phyloP scores from a whole-genome alignment of 352 stramenopile species.

The Globisporangium cederbergense region DNA sequence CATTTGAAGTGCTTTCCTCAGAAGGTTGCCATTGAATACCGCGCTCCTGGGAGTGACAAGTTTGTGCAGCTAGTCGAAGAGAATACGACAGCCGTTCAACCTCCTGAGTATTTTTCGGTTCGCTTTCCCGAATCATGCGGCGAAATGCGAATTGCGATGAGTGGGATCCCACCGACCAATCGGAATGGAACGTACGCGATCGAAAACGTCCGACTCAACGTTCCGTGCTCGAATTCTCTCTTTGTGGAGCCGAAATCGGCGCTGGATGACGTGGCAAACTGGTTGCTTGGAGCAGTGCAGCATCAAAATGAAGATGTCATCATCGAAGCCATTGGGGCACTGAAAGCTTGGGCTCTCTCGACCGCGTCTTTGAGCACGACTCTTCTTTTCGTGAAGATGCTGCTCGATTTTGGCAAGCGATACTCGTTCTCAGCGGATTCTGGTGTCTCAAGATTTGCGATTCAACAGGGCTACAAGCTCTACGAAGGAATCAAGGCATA shows the following conservation, averaged over 20 bases:
- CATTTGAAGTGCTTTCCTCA: constrained; percentile 64
- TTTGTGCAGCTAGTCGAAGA: constrained; percentile 46
- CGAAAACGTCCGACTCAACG: constrained; percentile 56
- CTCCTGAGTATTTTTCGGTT: constrained; percentile 33
- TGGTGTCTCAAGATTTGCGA: constrained; percentile 31
- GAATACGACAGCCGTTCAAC: constrained; percentile 15
- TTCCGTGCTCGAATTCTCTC: constrained; percentile 47
- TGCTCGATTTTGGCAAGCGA: constrained; percentile 32
- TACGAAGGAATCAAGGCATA: constrained; percentile 46
- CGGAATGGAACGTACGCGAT: constrained; percentile 70
- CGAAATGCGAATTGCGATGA: constrained; percentile 64
- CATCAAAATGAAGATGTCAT: constrained; percentile 48
- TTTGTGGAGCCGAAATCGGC: constrained; percentile 60
- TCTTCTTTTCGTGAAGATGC: constrained; percentile 69
- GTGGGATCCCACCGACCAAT: constrained; percentile 56
- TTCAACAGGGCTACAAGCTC: constrained; percentile 46
- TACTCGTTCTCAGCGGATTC: constrained; percentile 15
- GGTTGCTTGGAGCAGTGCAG: constrained; percentile 50
- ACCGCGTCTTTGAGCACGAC: constrained; percentile 72
- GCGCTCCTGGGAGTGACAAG: constrained; percentile 24
- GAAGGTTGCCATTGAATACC: constrained; percentile 55
- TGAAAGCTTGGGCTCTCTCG: constrained; percentile 72
- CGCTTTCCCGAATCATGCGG: constrained; percentile 38
- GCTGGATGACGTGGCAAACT: constrained; percentile 56
- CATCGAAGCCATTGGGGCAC: constrained; percentile 55